These are phyloP conservation scores for Alisma plantagoaquatica DNA, from an alignment of 106 monocot species.

Conservation along the genomic window DNA sequence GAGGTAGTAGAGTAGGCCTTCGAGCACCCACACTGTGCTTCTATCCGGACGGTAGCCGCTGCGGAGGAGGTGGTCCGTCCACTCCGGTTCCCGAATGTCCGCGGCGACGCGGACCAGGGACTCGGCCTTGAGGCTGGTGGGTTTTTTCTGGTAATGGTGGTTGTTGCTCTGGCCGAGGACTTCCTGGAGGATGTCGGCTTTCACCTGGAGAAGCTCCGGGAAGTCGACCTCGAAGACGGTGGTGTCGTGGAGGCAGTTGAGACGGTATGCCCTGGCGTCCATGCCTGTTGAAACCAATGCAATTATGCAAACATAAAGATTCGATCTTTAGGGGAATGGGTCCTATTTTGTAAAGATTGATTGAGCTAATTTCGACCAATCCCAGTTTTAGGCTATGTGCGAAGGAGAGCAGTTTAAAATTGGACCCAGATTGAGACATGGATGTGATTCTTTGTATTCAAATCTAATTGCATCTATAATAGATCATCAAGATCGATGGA, in stretches of 20 bases:
- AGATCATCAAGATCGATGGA: too few species aligned
- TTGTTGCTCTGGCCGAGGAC: slow-evolving; percentile 17
- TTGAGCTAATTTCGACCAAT: too few species aligned
- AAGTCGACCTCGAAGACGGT: slow-evolving; percentile 74
- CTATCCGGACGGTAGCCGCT: slow-evolving; percentile 44
- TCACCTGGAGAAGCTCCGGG: slow-evolving; percentile 37
- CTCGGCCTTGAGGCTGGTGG: slow-evolving; percentile 18
- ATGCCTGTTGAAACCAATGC: slow-evolving; percentile 62
- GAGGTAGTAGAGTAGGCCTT: slow-evolving; percentile 75
- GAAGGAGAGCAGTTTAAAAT: too few species aligned
- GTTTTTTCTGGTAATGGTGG: slow-evolving; percentile 12
- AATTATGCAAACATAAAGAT: too few species aligned
- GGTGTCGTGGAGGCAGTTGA: slow-evolving; percentile 55
- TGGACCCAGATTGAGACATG: too few species aligned
- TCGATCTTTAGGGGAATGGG: too few species aligned
- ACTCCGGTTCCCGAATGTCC: slow-evolving; percentile 39
- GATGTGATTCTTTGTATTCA: too few species aligned
- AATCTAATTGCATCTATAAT: too few species aligned
- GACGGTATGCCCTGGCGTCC: slow-evolving; percentile 89
- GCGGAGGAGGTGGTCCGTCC: slow-evolving; percentile 50
- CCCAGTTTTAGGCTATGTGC: too few species aligned
- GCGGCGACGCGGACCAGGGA: slow-evolving; percentile 38
- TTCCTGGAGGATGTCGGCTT: slow-evolving; percentile 33
- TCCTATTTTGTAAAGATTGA: too few species aligned
- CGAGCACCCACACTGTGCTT: slow-evolving; percentile 82